phyloP scores from a whole-genome alignment of 345 rosid genomes.

The Carallia pectinifolia region DNA sequence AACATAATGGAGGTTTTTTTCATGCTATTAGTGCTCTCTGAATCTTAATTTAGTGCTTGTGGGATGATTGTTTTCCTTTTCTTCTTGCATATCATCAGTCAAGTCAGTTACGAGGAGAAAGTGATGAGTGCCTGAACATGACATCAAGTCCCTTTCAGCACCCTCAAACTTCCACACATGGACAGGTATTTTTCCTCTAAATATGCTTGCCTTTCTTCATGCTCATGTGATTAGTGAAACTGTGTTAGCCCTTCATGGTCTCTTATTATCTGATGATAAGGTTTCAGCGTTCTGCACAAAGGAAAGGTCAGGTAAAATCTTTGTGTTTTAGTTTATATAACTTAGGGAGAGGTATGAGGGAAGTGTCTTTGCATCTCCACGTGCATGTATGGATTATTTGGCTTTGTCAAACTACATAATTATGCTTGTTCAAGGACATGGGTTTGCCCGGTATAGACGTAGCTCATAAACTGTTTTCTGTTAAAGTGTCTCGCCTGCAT shows the following conservation, averaged over 20 bases:
- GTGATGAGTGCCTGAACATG: conserved; percentile 35
- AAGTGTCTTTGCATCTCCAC: no score
- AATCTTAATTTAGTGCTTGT: background rate
- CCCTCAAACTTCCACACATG: conserved; percentile 42
- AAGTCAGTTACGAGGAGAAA: conserved; percentile 45
- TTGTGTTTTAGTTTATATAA: no score
- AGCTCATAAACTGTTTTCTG: background rate
- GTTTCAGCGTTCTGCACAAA: no score
- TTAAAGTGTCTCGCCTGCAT: background rate
- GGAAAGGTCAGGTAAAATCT: no score
- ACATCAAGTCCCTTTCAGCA: conserved; percentile 48
- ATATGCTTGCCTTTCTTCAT: background rate
- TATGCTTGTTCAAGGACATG: no score
- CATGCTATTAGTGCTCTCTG: conserved; percentile 3
- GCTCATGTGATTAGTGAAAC: background rate
- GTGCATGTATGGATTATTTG: no score
- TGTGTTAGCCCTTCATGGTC: no score
- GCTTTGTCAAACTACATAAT: no score
- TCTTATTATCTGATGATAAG: background rate
- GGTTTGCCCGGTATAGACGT: background rate
- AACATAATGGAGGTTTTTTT: background rate
- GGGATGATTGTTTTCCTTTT: conserved; percentile 15
- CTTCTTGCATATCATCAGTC: conserved; percentile 29
- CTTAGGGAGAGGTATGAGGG: no score
- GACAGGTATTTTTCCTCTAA: conserved; percentile 49